Percentiles rank a stretch among this genome's conserved stretches.
These are phyloP conservation scores for Kuraishia borneana DNA, from an alignment of 805 yeast species.

Conservation along the genomic window DNA sequence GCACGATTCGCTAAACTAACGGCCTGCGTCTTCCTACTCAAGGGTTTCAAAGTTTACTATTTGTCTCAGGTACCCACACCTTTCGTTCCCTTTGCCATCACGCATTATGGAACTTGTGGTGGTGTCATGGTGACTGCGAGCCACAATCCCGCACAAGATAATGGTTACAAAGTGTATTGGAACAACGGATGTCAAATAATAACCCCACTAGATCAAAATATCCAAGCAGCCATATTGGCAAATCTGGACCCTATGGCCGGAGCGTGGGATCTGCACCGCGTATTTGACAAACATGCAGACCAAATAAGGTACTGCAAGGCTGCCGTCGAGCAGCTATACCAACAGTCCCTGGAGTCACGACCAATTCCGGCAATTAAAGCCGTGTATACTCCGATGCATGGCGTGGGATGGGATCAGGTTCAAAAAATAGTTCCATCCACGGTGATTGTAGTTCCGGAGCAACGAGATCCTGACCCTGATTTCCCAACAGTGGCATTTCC, in stretches of 20 bases:
- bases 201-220: constrained; percentile 76
- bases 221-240: constrained; percentile 49
- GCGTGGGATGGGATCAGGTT: constrained; percentile 71
- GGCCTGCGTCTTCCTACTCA: constrained; percentile 56
- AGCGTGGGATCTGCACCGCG: constrained; percentile 34
- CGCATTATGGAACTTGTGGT: constrained; percentile 46
- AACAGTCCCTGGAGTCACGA: constrained; percentile 18
- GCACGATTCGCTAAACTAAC: constrained; percentile 68
- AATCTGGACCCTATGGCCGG: constrained; percentile 51
- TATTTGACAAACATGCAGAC: constrained; percentile 9
- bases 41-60: constrained; percentile 62
- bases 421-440: constrained; percentile 25
- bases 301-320: constrained; percentile 27
- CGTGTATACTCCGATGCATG: constrained; percentile 93
- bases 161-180: constrained; percentile 93
- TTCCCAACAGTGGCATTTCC: constrained; percentile 86
- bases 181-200: constrained; percentile 91
- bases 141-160: constrained; percentile 76
- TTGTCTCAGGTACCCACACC: constrained; percentile 75
- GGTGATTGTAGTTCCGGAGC: constrained; percentile 44
- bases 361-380: constrained; percentile 37
- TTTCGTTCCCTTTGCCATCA: constrained; percentile 80
- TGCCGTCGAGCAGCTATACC: constrained; percentile 30
- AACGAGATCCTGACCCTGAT: constrained; percentile 68
- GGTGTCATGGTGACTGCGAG: constrained; percentile 95